A percentile compares a stretch with the other conserved stretches of the same genome.
Conservation (phyloP, 257 asterid species). For the Craterostigma plantagineum region DNA sequence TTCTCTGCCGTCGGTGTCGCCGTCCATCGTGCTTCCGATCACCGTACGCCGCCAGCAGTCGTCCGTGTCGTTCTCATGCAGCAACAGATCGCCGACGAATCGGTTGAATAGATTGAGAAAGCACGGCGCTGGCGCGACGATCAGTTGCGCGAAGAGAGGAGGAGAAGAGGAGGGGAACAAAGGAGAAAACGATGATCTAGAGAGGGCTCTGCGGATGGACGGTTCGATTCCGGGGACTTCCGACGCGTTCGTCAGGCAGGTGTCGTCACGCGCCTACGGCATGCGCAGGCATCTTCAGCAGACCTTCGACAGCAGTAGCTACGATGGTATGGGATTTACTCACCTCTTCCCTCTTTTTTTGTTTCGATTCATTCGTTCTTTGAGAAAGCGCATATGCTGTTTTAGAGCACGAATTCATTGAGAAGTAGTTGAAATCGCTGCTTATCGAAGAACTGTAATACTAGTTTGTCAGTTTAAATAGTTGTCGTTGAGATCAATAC, state of each 20-base stretch:
- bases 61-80: no score
- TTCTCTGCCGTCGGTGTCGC: conserved; percentile 45
- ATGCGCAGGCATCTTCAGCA: conserved; percentile 91
- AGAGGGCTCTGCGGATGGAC: conserved; percentile 78
- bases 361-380: no score
- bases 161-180: conserved; percentile 17
- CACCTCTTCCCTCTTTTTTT: neutral
- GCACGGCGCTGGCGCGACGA: no score
- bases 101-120: no score
- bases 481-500: no score
- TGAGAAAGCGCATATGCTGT: neutral
- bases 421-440: no score
- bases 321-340: conserved; percentile 51
- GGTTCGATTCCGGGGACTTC: conserved; percentile 76
- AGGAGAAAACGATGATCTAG: conserved; percentile 62
- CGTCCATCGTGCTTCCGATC: conserved; percentile 33
- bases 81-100: no score
- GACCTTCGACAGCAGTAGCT: conserved; percentile 74
- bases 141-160: conserved; percentile 10
- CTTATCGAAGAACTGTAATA: no score
- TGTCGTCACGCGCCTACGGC: conserved; percentile 81
- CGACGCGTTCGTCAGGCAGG: conserved; percentile 64
- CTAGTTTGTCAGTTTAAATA: no score
- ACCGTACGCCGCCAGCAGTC: conserved; percentile 16
- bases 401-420: neutral